Conservation (phyloP, 2,329 filamentous ascomycete species). For the Cryphonectria japonica region DNA sequence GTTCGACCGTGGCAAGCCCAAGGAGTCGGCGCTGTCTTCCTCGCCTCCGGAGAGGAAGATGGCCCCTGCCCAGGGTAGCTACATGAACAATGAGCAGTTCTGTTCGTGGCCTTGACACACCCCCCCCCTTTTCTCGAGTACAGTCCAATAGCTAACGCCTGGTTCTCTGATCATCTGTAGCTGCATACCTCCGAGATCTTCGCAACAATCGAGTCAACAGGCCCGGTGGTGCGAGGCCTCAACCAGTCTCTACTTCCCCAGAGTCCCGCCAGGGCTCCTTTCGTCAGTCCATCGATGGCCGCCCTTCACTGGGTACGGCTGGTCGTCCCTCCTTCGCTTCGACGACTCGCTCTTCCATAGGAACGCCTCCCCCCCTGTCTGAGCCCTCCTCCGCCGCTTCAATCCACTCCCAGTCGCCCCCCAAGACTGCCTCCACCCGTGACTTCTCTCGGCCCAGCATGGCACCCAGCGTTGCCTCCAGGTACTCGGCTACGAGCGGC, state of each 20-base stretch:
- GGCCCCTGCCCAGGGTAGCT: conserved; percentile 63
- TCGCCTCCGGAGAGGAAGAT: conserved; percentile 51
- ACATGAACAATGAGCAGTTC: conserved; percentile 71
- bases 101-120: conserved; percentile 47
- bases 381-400: conserved; percentile 34
- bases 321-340: conserved; percentile 40
- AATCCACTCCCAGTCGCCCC: conserved; percentile 25
- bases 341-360: conserved; percentile 37
- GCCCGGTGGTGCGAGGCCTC: conserved; percentile 72
- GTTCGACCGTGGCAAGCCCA: conserved; percentile 40
- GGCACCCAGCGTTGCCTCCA: conserved; percentile 52
- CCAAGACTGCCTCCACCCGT: conserved; percentile 30
- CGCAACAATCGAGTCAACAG: conserved; percentile 69
- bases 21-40: conserved; percentile 37
- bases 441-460: conserved; percentile 44
- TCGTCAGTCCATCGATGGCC: conserved; percentile 38
- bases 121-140: conserved; percentile 18
- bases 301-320: conserved; percentile 36
- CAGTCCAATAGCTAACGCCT: conserved; percentile 28
- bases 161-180: conserved; percentile 46
- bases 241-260: conserved; percentile 42
- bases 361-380: conserved; percentile 32
- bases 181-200: conserved; percentile 71
- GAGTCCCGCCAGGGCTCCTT: conserved; percentile 39
- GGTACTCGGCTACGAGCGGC: conserved; percentile 51